Percentiles rank a stretch among this genome's conserved stretches.
phyloP scores from a whole-genome alignment of 2,329 filamentous ascomycete species.

The Penicillium sp. region DNA sequence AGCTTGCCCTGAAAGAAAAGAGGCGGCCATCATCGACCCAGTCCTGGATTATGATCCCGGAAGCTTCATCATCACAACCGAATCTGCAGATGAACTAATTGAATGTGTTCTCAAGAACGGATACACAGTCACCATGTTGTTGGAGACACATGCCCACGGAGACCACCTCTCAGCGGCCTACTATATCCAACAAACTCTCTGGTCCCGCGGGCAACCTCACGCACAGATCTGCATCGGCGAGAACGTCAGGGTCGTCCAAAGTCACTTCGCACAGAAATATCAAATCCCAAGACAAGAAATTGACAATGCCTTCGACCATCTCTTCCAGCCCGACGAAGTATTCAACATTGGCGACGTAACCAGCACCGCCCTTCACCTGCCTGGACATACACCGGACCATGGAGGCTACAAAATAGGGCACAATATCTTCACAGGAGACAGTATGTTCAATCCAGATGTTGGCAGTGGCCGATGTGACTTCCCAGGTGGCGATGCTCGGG shows the following conservation, averaged over 20 bases:
- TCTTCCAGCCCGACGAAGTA: conserved; percentile 54
- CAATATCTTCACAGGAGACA: conserved; percentile 52
- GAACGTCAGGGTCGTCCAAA: conserved; percentile 54
- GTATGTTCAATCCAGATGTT: conserved; percentile 52
- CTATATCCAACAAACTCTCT: conserved; percentile 52
- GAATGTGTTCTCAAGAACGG: conserved; percentile 39
- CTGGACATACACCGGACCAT: conserved; percentile 62
- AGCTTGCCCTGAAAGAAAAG: conserved; percentile 48
- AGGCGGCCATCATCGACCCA: conserved; percentile 58
- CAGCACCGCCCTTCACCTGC: conserved; percentile 53
- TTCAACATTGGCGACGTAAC: conserved; percentile 52
- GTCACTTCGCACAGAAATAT: conserved; percentile 51
- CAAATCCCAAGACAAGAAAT: conserved; percentile 47
- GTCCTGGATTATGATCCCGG: conserved; percentile 55
- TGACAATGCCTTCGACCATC: conserved; percentile 50
- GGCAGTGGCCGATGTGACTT: conserved; percentile 55
- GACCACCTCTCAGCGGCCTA: conserved; percentile 58
- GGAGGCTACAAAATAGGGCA: conserved; percentile 56
- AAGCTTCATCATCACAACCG: conserved; percentile 44
- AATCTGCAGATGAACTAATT: conserved; percentile 53
- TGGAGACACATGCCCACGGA: conserved; percentile 62
- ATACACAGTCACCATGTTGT: conserved; percentile 50
- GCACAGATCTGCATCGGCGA: conserved; percentile 57
- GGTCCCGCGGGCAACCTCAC: conserved; percentile 27
- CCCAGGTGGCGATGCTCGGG: conserved; percentile 47